These are phyloP conservation scores for Blastocystis sp. DNA, from an alignment of 352 stramenopile species.

Conservation along the genomic window DNA sequence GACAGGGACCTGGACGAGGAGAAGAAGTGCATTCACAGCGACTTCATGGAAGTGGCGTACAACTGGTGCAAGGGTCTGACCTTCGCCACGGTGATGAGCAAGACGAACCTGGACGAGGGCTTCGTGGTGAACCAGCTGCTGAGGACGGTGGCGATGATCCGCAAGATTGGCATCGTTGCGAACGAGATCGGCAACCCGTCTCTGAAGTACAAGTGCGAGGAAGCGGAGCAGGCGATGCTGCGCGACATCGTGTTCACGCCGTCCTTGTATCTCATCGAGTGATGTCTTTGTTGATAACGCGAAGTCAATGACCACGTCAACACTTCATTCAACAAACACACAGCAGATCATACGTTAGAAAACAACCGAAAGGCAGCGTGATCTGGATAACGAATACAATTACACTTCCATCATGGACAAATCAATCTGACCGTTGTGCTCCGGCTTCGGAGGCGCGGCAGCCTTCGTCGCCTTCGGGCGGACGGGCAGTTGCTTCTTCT, in stretches of 20 bases:
- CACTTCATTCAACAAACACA: conserved; percentile 48
- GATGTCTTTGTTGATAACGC: conserved; percentile 19
- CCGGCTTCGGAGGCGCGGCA: conserved; percentile 47
- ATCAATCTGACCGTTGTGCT: conserved; percentile 64
- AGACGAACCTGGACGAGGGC: conserved; percentile 95
- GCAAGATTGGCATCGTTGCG: conserved; percentile 75
- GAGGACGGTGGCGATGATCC: conserved; percentile 84
- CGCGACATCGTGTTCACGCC: conserved; percentile 95
- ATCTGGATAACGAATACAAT: conserved; percentile 42
- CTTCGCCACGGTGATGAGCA: conserved; percentile 92
- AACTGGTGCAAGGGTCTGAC: conserved; percentile 95
- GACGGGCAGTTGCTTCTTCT: conserved; percentile 53
- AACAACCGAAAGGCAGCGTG: conserved; percentile 22
- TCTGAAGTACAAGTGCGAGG: conserved; percentile 95
- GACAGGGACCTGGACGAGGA: conserved; percentile 88
- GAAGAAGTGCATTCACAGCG: conserved; percentile 69
- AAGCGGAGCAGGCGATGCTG: conserved; percentile 92
- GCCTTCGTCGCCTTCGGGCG: not conserved
- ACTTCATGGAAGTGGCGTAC: conserved; percentile 87
- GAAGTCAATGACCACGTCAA: no score
- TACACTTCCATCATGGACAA: conserved; percentile 68
- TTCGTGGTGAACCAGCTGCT: conserved; percentile 97
- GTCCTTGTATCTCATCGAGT: conserved; percentile 88
- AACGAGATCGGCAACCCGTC: conserved; percentile 88
- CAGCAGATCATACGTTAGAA: conserved; percentile 31